These are phyloP conservation scores for Cyclotella atomus DNA, from an alignment of 108 stramenopile genomes.

Conservation along the genomic window DNA sequence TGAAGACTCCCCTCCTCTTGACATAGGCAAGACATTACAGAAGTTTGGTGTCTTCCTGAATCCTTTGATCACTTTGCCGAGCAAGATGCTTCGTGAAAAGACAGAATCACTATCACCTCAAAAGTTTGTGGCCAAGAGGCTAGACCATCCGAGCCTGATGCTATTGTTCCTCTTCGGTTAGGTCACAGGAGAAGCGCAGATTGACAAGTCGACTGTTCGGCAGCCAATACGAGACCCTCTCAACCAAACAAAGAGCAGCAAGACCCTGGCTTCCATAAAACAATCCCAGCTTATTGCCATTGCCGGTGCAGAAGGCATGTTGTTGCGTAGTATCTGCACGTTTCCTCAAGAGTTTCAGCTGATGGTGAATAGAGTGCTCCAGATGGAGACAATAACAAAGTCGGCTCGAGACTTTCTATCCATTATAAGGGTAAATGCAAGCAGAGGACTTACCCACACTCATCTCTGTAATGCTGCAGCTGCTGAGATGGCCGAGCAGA, in stretches of 20 bases:
- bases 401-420: background rate
- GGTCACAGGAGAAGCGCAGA: background rate
- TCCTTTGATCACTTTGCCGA: background rate
- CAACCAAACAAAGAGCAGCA: background rate
- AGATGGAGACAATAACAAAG: background rate
- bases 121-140: background rate
- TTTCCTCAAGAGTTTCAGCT: background rate
- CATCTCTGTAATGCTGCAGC: background rate
- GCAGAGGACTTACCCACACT: background rate
- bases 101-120: background rate
- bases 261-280: background rate
- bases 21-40: background rate
- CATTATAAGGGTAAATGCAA: background rate
- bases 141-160: background rate
- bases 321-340: background rate
- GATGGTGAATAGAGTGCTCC: background rate
- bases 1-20: background rate
- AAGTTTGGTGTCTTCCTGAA: background rate
- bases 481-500: background rate
- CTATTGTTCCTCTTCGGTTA: background rate
- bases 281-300: slow-evolving; percentile 5
- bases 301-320: background rate
- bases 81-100: background rate
- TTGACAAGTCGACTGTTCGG: background rate
- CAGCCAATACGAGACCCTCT: background rate